Conservation (phyloP, 805 yeast species). For the Lachancea kluyveri region DNA sequence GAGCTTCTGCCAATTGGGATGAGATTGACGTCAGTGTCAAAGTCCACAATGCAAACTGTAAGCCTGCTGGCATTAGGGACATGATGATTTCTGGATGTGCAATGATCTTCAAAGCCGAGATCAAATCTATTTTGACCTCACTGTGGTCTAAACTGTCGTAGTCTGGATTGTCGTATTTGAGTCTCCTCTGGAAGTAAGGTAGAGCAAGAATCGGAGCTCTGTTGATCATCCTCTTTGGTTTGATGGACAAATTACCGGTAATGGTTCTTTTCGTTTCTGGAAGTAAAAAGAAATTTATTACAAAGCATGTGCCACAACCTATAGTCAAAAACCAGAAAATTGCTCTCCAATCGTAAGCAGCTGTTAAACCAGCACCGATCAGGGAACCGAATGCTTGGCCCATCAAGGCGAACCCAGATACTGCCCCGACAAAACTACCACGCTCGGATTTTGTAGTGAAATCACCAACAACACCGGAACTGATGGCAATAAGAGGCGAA, state of each 20-base stretch:
- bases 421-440: conserved; percentile 64
- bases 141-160: conserved; percentile 22
- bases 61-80: conserved; percentile 50
- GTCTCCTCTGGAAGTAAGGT: conserved; percentile 14
- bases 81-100: conserved; percentile 40
- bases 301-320: conserved; percentile 45
- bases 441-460: conserved; percentile 55
- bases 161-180: conserved; percentile 29
- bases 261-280: conserved; percentile 72
- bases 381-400: conserved; percentile 79
- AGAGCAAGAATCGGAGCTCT: conserved; percentile 38
- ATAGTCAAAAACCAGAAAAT: conserved; percentile 70
- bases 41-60: conserved; percentile 67
- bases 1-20: conserved; percentile 38
- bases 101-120: conserved; percentile 40
- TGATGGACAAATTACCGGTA: conserved; percentile 66
- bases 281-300: conserved; percentile 33
- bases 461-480: conserved; percentile 69
- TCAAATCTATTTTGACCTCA: conserved; percentile 24
- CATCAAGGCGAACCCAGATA: conserved; percentile 54
- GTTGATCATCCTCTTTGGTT: conserved; percentile 40
- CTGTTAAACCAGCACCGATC: conserved; percentile 40
- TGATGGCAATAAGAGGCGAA: conserved; percentile 65
- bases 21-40: conserved; percentile 60
- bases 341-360: conserved; percentile 61